Evolutionary conservation across 805 yeast genomes (phyloP).

Genomic region (Suhomyces pyralidae): DNA sequence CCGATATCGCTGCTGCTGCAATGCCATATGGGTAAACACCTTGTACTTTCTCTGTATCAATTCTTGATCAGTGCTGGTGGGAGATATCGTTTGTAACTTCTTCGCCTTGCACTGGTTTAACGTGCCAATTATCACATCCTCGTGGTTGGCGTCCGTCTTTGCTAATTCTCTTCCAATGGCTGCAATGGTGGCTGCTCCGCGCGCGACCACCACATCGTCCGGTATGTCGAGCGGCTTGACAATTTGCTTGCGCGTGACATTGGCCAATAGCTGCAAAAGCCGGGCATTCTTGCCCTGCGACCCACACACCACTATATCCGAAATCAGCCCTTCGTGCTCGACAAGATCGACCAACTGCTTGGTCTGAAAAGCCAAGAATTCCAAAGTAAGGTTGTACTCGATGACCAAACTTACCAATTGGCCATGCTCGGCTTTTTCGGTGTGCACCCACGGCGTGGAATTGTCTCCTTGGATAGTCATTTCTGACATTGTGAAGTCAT

Average conservation of each 20-base stretch:
- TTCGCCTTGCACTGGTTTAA: not conserved
- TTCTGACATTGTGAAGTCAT: constrained; percentile 49
- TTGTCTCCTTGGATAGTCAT: constrained; percentile 46
- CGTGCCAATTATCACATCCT: not conserved
- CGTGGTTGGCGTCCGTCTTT: constrained; percentile 8
- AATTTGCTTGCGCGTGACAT: constrained; percentile 15
- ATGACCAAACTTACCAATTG: constrained; percentile 27
- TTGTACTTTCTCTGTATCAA: constrained; percentile 20
- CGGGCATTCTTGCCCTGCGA: constrained; percentile 50
- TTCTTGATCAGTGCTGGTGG: not conserved
- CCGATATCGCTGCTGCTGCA: constrained; percentile 29
- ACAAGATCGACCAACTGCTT: constrained; percentile 32
- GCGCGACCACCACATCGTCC: constrained; percentile 22
- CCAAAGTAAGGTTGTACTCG: constrained; percentile 46
- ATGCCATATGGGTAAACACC: constrained; percentile 33
- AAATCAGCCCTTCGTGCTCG: constrained; percentile 20
- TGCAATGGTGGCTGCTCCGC: constrained; percentile 18
- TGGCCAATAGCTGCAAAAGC: constrained; percentile 23
- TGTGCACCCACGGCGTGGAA: constrained; percentile 4
- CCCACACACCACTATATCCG: constrained; percentile 45
- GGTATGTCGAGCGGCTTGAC: not conserved
- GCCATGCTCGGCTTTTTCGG: not conserved
- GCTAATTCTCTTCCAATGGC: constrained; percentile 18
- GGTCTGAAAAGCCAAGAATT: constrained; percentile 52
- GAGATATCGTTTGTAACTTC: not conserved